phyloP scores from a whole-genome alignment of 108 stramenopile species.

The Nitzschia inconspicua region DNA sequence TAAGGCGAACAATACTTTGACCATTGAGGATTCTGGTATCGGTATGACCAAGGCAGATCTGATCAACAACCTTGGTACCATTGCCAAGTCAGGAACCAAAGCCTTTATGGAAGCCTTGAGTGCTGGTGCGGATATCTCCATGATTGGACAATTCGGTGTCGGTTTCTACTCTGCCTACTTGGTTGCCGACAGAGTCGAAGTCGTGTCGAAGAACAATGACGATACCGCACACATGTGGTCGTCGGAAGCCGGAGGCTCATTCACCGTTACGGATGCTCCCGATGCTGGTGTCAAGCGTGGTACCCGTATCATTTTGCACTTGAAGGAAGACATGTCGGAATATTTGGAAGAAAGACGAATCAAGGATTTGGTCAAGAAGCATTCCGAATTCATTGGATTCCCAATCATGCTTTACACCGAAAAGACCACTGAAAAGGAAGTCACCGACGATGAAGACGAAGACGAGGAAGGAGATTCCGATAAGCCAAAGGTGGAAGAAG shows the following conservation, averaged over 20 bases:
- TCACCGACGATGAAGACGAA: constrained; percentile 98
- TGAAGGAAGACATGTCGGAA: constrained; percentile 99
- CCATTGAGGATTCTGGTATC: constrained; percentile 98
- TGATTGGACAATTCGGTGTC: constrained; percentile 99
- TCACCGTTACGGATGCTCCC: constrained; percentile 83
- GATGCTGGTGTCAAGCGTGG: constrained; percentile 91
- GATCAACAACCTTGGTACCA: constrained; percentile 99
- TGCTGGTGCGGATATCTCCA: constrained; percentile 99
- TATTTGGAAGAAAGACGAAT: constrained; percentile 98
- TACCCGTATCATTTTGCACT: constrained; percentile 96
- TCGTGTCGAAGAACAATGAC: constrained; percentile 97
- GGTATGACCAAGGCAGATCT: constrained; percentile 99
- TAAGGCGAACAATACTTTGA: constrained; percentile 99
- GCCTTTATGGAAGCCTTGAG: constrained; percentile 99
- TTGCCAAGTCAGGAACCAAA: constrained; percentile 99
- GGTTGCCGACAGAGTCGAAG: constrained; percentile 98
- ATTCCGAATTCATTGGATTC: constrained; percentile 99
- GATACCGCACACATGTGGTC: constrained; percentile 93
- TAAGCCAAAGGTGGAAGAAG: constrained; percentile 96
- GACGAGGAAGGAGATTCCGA: constrained; percentile 95
- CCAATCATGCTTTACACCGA: constrained; percentile 99
- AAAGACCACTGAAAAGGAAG: constrained; percentile 99
- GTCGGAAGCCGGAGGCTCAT: constrained; percentile 97
- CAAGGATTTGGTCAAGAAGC: constrained; percentile 99
- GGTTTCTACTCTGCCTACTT: constrained; percentile 99